Evolutionary conservation across 2,329 filamentous ascomycete genomes (phyloP), one percentile per base, ranked within the genome.

Genomic region (Sarocladiaceae sp.): DNA sequence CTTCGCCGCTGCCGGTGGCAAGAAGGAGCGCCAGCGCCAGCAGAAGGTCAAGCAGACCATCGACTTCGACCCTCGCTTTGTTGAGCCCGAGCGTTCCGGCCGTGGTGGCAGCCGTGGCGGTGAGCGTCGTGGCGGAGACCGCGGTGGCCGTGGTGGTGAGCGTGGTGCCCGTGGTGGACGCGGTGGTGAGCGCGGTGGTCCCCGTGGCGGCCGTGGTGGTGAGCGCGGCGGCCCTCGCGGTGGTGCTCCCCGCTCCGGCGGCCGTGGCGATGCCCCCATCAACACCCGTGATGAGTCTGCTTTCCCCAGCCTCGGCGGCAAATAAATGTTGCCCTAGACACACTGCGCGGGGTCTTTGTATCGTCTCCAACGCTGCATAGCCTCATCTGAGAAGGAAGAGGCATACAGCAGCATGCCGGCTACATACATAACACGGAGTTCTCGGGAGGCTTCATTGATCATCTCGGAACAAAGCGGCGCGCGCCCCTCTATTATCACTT

Each of bases 31-130:
- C 63, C 82, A 91, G 74, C 88, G 88, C 63, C 85, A 91, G 75
- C 85, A 85, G 73, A 93, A 93, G 80, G 79, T 85, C 72, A 96
- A 96, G 84, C 80, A 87, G 68, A 69, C 85, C 64, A 66, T 97
- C 58, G 88, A 95, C 61, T 87, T 96, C 54, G 90, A 95, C 68
- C 81, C 89, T 72, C 80, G 85, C 62, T 88, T 78, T 65, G 76
- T 87, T 57, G 86, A 91, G 72, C 74, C 78, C 48, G 75, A 82
- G 56, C 78, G 80, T 51, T 59, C 67, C 53, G 67, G 73, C 47
- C 67, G 69, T 52, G 70, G 73, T 54, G 74, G 78, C 54, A 67
- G 74, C 54, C 68, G 74, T 45, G 71, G 69, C 49, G 62, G 68
- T 39, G 68, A 73, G 46, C 70, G 71, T 49, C 72, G 75, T 53